These are phyloP conservation scores for Blastomyces gilchristii DNA, from an alignment of 2,329 filamentous ascomycete genomes.

Conservation along the genomic window DNA sequence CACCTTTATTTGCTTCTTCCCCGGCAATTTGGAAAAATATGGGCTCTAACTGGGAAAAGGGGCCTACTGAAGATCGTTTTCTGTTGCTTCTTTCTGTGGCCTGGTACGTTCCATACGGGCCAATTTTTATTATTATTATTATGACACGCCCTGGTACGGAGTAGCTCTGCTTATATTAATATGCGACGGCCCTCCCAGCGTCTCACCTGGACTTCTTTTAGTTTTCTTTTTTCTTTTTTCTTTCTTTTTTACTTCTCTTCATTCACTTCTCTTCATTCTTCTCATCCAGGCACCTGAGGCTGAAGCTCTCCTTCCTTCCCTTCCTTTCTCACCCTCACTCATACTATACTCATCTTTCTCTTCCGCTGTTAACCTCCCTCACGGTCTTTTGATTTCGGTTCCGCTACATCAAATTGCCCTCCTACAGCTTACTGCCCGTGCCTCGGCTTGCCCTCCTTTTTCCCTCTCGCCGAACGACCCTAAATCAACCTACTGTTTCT, in stretches of 20 bases:
- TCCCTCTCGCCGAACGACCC: neutral
- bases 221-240: constrained; percentile 19
- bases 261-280: constrained; percentile 15
- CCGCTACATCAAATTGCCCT: constrained; percentile 14
- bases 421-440: constrained; percentile 14
- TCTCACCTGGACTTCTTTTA: constrained; percentile 20
- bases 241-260: neutral
- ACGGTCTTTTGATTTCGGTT: neutral
- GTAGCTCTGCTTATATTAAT: constrained; percentile 16
- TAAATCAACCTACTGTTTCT: neutral
- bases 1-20: constrained; percentile 2
- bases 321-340: constrained; percentile 9
- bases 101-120: neutral
- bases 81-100: neutral
- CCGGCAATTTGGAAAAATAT: neutral
- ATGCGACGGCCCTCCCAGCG: constrained; percentile 24
- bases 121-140: neutral
- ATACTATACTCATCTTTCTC: neutral
- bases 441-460: constrained; percentile 18
- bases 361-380: neutral
- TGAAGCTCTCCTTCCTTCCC: constrained; percentile 14
- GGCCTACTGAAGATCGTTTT: constrained; percentile 3
- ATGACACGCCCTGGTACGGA: neutral
- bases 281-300: constrained; percentile 12
- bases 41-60: constrained; percentile 5